Evolutionary conservation across 257 asterid species (phyloP), one percentile per base, ranked within the genome.

Genomic region (Prunella vulgaris): DNA sequence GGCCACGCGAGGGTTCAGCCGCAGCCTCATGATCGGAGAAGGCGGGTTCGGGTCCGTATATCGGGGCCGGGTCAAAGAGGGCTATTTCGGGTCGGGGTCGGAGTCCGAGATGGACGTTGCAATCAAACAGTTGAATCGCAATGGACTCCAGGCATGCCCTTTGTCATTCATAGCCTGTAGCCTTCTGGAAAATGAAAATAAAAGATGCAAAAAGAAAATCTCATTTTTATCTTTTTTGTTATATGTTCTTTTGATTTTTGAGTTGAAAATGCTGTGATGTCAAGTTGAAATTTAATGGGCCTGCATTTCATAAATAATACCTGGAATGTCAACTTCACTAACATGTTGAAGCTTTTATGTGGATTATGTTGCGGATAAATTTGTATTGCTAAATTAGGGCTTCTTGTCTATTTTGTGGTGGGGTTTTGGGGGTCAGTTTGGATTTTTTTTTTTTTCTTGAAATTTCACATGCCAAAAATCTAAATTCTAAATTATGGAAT

Each of bases 11-110:
- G 90, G 95, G 57, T 93, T 93, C 78, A 84, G 81, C 69, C 83
- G 97, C 60, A 61, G 77, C 6, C 86, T 88, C 56, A 18, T 86
- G 83, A 84, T 93, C 59, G 98, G 98, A 5, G 98, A 93, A 68
- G 97, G 97, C 52, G 98, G 98, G 3, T 93, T 93, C 78, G 98
- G 98, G 27, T 83, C 85, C 69, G 98, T 91, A 7, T 90, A 82
- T n/a, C 73, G 79, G 73, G 98, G 96, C 12, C 66, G 88, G 81
- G 86, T 89, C 79, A 17, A 21, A 40, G 53, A 66, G 0, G 18
- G 28, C 52, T 81, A 64, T 65, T 44, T 64, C 7, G 87, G 60
- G 66, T 53, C 85, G 63, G 84, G 65, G n/a, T 54, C 38, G 37
- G 74, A 73, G 12, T 32, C 74, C 18, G 78, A 61, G 13, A 49